These are phyloP conservation scores for Aspergillus spinulosporus DNA, from an alignment of 2,329 filamentous ascomycete genomes.

Conservation along the genomic window DNA sequence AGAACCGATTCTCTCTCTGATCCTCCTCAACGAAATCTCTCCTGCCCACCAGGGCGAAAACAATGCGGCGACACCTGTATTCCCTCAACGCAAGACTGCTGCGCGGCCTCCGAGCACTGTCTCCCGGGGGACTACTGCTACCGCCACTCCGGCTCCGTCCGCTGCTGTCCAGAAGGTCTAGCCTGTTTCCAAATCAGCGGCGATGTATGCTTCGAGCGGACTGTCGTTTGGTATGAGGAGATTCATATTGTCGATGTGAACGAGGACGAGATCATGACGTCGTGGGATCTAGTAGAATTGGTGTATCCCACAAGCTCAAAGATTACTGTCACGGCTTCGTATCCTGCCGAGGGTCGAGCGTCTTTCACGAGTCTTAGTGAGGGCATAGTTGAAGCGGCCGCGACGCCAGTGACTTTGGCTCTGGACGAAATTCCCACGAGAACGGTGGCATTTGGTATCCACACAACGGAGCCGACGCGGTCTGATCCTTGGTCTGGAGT, in stretches of 20 bases:
- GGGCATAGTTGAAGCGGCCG: neutral
- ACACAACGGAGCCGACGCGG: neutral
- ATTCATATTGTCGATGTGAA: neutral
- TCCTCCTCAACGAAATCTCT: neutral
- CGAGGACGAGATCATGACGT: neutral
- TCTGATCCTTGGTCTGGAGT: neutral
- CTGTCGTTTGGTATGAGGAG: slow-evolving; percentile 3
- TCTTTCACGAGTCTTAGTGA: neutral
- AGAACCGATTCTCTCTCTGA: neutral
- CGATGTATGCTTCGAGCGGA: neutral
- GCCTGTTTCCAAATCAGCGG: neutral
- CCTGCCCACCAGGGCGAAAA: neutral
- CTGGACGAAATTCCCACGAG: neutral
- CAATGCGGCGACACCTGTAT: neutral
- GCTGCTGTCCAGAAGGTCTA: slow-evolving; percentile 3
- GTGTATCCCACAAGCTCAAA: neutral
- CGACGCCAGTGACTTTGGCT: neutral
- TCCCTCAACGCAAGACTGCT: neutral
- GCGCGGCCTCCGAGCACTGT: neutral
- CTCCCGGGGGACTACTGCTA: slow-evolving; percentile 6
- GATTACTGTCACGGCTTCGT: neutral
- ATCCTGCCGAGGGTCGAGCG: neutral
- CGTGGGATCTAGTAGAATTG: neutral
- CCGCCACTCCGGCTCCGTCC: neutral
- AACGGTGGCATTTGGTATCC: neutral